A percentile compares a stretch with the other conserved stretches of the same genome.
phyloP scores from a whole-genome alignment of 164 flowering plant species.

The Litsea cubeba region DNA sequence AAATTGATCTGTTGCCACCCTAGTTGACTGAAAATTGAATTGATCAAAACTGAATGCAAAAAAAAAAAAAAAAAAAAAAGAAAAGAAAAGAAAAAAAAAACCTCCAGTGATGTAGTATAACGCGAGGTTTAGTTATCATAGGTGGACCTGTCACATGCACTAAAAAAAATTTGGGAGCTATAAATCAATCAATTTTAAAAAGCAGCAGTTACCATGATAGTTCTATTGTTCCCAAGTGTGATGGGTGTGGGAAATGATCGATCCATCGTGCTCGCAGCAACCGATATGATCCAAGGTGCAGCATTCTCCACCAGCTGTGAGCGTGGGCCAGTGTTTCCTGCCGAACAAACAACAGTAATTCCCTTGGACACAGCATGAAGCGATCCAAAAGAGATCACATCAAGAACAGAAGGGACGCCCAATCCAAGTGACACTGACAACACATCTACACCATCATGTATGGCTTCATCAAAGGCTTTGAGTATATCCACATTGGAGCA shows the following conservation, averaged over 20 bases:
- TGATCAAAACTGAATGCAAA: too few species aligned
- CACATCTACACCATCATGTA: conserved; percentile 10
- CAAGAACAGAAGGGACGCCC: conserved; percentile 18
- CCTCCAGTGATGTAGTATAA: background rate
- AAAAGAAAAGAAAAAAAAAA: too few species aligned
- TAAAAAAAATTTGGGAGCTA: background rate
- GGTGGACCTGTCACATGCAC: too few species aligned
- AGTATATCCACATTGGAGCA: background rate
- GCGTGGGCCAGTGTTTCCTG: conserved; percentile 45
- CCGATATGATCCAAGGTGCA: conserved; percentile 53
- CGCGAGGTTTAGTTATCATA: background rate
- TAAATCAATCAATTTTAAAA: too few species aligned
- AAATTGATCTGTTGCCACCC: too few species aligned
- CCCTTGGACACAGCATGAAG: conserved; percentile 51
- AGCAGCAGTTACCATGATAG: conserved; percentile 27
- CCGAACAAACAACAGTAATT: conserved; percentile 39
- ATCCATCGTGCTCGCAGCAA: conserved; percentile 50
- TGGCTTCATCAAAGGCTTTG: conserved; percentile 7
- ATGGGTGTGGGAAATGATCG: conserved; percentile 38
- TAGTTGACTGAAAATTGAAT: too few species aligned
- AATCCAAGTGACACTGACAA: conserved; percentile 44
- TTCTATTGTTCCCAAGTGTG: conserved; percentile 37
- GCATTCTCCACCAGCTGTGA: conserved; percentile 38
- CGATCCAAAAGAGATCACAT: conserved; percentile 26
- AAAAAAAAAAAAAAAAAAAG: too few species aligned